Evolutionary conservation across 495 filamentous ascomycete genomes (phyloP).

Genomic region (Trichoderma parareesei): DNA sequence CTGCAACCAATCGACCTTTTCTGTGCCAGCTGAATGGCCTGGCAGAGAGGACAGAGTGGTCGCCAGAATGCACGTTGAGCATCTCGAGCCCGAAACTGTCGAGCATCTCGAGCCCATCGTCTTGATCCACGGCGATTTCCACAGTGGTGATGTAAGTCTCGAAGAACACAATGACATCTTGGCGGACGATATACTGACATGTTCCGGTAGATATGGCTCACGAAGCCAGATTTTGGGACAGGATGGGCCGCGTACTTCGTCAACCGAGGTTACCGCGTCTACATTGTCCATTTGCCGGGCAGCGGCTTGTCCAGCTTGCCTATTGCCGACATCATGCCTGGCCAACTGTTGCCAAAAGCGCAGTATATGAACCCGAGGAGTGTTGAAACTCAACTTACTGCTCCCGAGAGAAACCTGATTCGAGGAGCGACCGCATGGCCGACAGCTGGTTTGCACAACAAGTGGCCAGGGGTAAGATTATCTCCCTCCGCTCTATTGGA

Average conservation of each 20-base stretch:
- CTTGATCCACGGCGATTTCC: slow-evolving; percentile 10
- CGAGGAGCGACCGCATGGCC: slow-evolving; percentile 24
- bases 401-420: slow-evolving; percentile 18
- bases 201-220: slow-evolving; percentile 20
- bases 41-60: background rate
- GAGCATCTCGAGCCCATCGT: background rate
- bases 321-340: slow-evolving; percentile 15
- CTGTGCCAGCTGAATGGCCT: background rate
- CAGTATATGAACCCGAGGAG: background rate
- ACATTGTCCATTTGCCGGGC: slow-evolving; percentile 36
- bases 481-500: background rate
- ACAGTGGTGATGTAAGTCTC: slow-evolving; percentile 1
- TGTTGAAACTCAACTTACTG: slow-evolving; percentile 32
- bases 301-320: slow-evolving; percentile 21
- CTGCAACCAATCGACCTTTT: background rate
- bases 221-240: slow-evolving; percentile 36
- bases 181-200: background rate
- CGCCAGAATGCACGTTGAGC: background rate
- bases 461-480: slow-evolving; percentile 42
- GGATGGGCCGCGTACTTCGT: slow-evolving; percentile 46
- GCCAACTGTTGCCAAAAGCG: slow-evolving; percentile 8
- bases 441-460: slow-evolving; percentile 39
- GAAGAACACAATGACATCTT: background rate
- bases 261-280: slow-evolving; percentile 35
- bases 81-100: background rate